Conservation (phyloP, 257 asterid genomes). For the Forsythia suspensa region DNA sequence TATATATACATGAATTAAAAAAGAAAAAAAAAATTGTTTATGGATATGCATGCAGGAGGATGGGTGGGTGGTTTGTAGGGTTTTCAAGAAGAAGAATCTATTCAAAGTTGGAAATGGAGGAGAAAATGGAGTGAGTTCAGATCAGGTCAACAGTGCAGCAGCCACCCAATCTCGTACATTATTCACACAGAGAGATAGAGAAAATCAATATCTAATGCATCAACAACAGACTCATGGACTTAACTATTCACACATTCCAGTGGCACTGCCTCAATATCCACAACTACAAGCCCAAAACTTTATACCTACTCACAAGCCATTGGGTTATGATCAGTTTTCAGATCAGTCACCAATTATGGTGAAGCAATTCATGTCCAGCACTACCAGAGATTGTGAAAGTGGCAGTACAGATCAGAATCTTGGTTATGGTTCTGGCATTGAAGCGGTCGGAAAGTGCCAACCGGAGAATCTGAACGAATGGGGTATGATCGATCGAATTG, state of each 20-base stretch:
- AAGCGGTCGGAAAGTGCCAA: constrained; percentile 25
- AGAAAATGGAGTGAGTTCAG: constrained; percentile 23
- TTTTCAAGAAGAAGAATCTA: constrained; percentile 85
- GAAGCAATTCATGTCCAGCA: constrained; percentile 55
- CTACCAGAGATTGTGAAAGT: constrained; percentile 44
- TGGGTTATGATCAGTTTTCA: constrained; percentile 31
- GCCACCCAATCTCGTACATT: constrained; percentile 25
- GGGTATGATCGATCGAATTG: constrained; percentile 42
- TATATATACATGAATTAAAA: not conserved
- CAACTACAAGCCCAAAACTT: constrained; percentile 52
- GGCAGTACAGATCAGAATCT: constrained; percentile 40
- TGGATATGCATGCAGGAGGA: constrained; percentile 51
- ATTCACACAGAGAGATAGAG: constrained; percentile 22
- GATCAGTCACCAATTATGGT: constrained; percentile 31
- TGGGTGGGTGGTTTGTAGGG: constrained; percentile 95
- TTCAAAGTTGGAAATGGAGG: constrained; percentile 58
- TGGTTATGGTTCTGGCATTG: constrained; percentile 29
- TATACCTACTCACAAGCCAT: constrained; percentile 39
- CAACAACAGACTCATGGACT: constrained; percentile 24
- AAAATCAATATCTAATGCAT: constrained; percentile 30
- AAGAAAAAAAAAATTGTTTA: not conserved
- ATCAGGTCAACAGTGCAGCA: constrained; percentile 31
- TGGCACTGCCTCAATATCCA: constrained; percentile 30
- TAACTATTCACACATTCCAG: constrained; percentile 39
- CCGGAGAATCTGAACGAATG: constrained; percentile 39